Evolutionary conservation across 2,329 filamentous ascomycete species (phyloP).

Genomic region (Pseudogymnoascus sp.): DNA sequence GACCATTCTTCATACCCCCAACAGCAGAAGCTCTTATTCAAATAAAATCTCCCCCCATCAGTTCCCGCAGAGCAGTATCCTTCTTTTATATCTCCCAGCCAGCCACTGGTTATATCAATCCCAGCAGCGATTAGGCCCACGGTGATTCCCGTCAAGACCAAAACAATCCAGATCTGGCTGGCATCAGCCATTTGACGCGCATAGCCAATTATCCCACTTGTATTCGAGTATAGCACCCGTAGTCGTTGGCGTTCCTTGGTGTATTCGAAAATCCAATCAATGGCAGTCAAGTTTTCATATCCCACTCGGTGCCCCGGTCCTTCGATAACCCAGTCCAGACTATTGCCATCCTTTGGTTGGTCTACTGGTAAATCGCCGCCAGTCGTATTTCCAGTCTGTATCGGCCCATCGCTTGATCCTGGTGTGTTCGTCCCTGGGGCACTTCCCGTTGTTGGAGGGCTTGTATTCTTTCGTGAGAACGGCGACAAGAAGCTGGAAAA

Average conservation of each 20-base stretch:
- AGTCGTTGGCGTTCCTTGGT: conserved; percentile 88
- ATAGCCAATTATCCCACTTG: conserved; percentile 64
- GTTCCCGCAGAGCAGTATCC: conserved; percentile 73
- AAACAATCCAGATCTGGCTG: conserved; percentile 84
- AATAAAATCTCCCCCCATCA: conserved; percentile 79
- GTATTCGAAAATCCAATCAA: conserved; percentile 99
- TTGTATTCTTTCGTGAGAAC: conserved; percentile 17
- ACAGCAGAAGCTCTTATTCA: conserved; percentile 89
- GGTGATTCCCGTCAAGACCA: conserved; percentile 76
- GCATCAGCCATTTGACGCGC: conserved; percentile 67
- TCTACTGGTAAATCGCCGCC: conserved; percentile 12
- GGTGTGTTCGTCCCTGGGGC: conserved; percentile 21
- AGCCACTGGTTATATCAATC: conserved; percentile 86
- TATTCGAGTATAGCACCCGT: conserved; percentile 62
- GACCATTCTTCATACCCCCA: conserved; percentile 78
- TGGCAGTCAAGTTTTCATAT: conserved; percentile 93
- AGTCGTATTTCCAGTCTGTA: conserved; percentile 15
- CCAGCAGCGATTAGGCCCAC: conserved; percentile 77
- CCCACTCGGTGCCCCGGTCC: conserved; percentile 82
- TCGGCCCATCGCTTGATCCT: conserved; percentile 11
- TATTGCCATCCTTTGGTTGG: conserved; percentile 37
- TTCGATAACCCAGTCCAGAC: conserved; percentile 79
- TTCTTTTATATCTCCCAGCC: conserved; percentile 86
- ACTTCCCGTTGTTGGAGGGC: conserved; percentile 18
- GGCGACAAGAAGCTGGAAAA: conserved; percentile 21